Evolutionary conservation across 495 filamentous ascomycete species (phyloP), one percentile per base, ranked within the genome.

Genomic region (Penicillium coprophilum): DNA sequence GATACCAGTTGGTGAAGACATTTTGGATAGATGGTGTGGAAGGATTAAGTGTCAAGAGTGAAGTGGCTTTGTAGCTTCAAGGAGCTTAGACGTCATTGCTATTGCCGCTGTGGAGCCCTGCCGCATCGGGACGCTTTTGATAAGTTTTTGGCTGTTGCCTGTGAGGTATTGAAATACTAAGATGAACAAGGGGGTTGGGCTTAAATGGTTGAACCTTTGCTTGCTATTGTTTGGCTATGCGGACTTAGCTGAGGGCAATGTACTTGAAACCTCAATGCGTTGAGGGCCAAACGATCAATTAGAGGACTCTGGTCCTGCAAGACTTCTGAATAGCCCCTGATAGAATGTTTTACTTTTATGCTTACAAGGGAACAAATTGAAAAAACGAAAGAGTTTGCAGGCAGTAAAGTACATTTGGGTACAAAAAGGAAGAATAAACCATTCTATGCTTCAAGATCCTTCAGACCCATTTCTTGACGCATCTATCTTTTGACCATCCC

Each of bases 351-450:
- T 36, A n/a, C 15, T 17, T 38, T 15, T 5, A 38, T 11, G 2
- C 17, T 38, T 40, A 27, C 20, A n/a, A 9, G 3, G 2, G 23
- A 21, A 34, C 7, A 46, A 13, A 10, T 40, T 46, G 13, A 68
- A 75, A 72, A 65, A 69, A 65, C 65, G 64, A 77, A 79, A 75
- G 65, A 73, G 67, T 72, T 80, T 76, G 72, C 75, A 75, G 75
- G 73, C 73, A 76, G 74, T 82, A 83, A 80, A 81, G 70, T 82
- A 82, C 79, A 82, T 77, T 77, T 70, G 71, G 71, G 70, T 73
- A 77, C 67, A 73, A 65, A 71, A 71, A 68, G 60, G 69, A 70
- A 70, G 75, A 71, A 72, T 66, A 62, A 67, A 76, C 66, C 71
- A 69, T 65, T 76, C 71, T 74, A 75, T 79, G 72, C 71, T 67